Base-by-base conservation (phyloP, 2,329 filamentous ascomycete species). In the Fusarium sp. region DNA sequence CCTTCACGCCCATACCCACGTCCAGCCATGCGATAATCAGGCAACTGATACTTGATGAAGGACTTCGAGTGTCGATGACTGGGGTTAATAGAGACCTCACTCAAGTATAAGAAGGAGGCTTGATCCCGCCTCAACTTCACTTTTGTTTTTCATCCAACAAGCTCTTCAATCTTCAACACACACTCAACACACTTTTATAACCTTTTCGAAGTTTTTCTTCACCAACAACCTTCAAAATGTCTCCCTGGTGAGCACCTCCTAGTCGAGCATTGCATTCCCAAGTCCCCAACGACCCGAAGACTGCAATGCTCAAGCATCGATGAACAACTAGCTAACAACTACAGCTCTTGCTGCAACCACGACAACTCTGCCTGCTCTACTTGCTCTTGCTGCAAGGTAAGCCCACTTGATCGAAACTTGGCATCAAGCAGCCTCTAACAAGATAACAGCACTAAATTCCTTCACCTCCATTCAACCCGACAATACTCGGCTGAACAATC, bases 351-450 rank as follows among this genome's bases (percentile, higher is more conserved):
- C 65, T 74, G 72, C 25, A 72, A 70, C 67, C 72, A 74, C 69
- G 65, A 65, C 30, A 55, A 46, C 53, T 57, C 72, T 71, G 3
- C 53, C 46, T 76, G 74, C 71, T 12, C 11, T 34, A 47, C 37
- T 52, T 76, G 74, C 74, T 70, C 74, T 70, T 76, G 74, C 74
- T 76, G 74, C 74, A 45, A 52, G 65, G 74, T 76, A 24, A 70
- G 72, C 27, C 45, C 3, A 18, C 16, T 20, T 16, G 6, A 18
- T 4, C 7, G 4, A 29, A 30, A 4, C 30, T 13, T 14, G 3
- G 13, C 18, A 44, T 30, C 4, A 13, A 24, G 25, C 27, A 51
- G 12, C n/a, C 3, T 51, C 46, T 74, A n/a, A 75, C 56, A 51
- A 44, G 25, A 24, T 18, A 10, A 61, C 18, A 76, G 74, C 74